Evolutionary conservation across 805 yeast genomes (phyloP).

Genomic region (Vanderwaltozyma yarrowii): DNA sequence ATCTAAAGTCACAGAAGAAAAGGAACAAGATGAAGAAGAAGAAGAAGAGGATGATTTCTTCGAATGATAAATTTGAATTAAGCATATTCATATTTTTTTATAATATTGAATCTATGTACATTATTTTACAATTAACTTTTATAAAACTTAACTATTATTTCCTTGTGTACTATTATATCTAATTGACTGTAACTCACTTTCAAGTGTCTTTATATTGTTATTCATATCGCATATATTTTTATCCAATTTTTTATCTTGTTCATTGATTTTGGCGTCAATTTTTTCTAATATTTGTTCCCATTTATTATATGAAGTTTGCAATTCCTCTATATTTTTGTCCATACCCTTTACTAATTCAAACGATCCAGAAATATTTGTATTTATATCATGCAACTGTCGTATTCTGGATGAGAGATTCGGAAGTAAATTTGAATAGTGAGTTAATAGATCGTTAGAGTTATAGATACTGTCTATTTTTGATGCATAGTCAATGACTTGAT

Average conservation of each 20-base stretch:
- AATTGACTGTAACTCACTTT: too few relatives aligned
- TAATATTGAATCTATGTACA: too few relatives aligned
- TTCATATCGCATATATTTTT: too few relatives aligned
- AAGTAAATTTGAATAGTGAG: background rate
- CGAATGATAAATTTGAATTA: background rate
- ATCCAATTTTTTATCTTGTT: background rate
- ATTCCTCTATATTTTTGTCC: background rate
- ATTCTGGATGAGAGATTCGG: background rate
- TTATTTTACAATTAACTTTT: background rate
- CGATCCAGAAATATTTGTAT: background rate
- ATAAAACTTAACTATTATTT: too few relatives aligned
- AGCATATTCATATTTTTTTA: too few relatives aligned
- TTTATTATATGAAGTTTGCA: background rate
- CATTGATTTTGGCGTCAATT: background rate
- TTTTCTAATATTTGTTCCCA: background rate
- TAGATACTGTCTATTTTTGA: background rate
- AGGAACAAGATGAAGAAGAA: conserved; percentile 11
- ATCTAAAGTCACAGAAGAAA: background rate
- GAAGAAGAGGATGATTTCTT: conserved; percentile 10
- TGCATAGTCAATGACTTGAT: background rate
- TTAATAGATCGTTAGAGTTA: background rate
- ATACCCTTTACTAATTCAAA: background rate
- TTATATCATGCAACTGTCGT: background rate
- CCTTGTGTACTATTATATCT: too few relatives aligned
- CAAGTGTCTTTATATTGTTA: background rate